These are phyloP conservation scores for Podila clonocystis DNA, from an alignment of 192 early-diverging fungal genomes.

Conservation along the genomic window DNA sequence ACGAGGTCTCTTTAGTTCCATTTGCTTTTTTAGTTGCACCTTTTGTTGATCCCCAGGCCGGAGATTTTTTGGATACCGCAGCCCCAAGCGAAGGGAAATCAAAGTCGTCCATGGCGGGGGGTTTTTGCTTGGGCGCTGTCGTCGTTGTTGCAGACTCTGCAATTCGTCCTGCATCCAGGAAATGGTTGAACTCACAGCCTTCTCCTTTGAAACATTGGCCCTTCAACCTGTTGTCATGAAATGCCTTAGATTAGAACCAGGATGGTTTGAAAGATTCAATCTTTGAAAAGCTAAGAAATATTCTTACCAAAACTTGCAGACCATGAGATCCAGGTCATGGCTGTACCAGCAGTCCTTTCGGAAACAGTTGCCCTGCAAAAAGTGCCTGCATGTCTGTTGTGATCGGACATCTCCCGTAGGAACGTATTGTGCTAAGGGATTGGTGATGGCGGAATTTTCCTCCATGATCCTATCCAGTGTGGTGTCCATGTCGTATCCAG, in stretches of 20 bases:
- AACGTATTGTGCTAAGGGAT: slow-evolving; percentile 5
- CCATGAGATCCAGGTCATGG: slow-evolving; percentile 60
- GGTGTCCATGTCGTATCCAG: slow-evolving; percentile 58
- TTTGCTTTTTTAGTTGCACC: slow-evolving; percentile 5
- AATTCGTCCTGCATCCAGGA: slow-evolving; percentile 45
- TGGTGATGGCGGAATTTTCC: slow-evolving; percentile 4
- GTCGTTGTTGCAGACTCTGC: neutral
- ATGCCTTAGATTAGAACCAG: too few relatives aligned
- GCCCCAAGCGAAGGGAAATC: slow-evolving; percentile 45
- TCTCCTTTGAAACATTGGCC: slow-evolving; percentile 63
- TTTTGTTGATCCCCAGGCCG: slow-evolving; percentile 1
- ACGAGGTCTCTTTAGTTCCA: neutral
- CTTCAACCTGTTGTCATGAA: slow-evolving; percentile 51
- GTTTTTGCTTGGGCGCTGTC: slow-evolving; percentile 24
- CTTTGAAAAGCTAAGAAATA: neutral
- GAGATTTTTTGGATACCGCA: slow-evolving; percentile 8
- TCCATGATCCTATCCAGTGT: slow-evolving; percentile 49
- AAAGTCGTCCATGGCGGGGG: slow-evolving; percentile 40
- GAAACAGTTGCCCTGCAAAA: slow-evolving; percentile 64
- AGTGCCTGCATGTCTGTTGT: slow-evolving; percentile 61
- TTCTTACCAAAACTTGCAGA: slow-evolving; percentile 70
- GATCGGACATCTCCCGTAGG: slow-evolving; percentile 10
- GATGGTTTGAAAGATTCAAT: too few relatives aligned
- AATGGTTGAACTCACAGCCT: slow-evolving; percentile 61
- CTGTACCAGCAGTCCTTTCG: slow-evolving; percentile 66